Percentiles rank a stretch among this genome's conserved stretches.
These are phyloP conservation scores for Boletus pseudopeckii DNA, from an alignment of 768 basidiomycete genomes.

Conservation along the genomic window DNA sequence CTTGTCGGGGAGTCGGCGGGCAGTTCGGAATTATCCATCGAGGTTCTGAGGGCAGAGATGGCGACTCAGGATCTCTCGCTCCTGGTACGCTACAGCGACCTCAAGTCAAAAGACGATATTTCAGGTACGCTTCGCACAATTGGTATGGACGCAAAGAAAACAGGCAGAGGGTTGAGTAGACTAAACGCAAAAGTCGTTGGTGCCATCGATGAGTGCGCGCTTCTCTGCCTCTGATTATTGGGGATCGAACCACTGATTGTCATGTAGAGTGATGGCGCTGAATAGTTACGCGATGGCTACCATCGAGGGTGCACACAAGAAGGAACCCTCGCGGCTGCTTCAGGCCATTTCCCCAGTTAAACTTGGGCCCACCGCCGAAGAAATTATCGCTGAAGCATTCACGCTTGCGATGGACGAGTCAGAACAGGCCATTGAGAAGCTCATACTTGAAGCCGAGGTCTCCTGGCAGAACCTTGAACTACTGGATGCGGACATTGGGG, in stretches of 20 bases:
- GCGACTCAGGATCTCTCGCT: slow-evolving; percentile 66
- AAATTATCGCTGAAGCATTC: slow-evolving; percentile 54
- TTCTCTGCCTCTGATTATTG: background rate
- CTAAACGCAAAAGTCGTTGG: slow-evolving; percentile 67
- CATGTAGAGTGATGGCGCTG: slow-evolving; percentile 61
- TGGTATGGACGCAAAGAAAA: slow-evolving; percentile 56
- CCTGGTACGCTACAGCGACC: slow-evolving; percentile 58
- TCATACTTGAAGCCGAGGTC: slow-evolving; percentile 65
- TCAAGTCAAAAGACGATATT: slow-evolving; percentile 57
- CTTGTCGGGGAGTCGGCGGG: slow-evolving; percentile 58
- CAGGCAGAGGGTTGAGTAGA: slow-evolving; percentile 57
- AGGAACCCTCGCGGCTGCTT: slow-evolving; percentile 30
- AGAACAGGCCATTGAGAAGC: slow-evolving; percentile 46
- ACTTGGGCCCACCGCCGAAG: slow-evolving; percentile 33
- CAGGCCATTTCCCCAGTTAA: slow-evolving; percentile 41
- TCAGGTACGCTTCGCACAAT: slow-evolving; percentile 52
- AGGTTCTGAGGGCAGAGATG: slow-evolving; percentile 76
- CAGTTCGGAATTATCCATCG: slow-evolving; percentile 56
- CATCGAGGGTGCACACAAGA: slow-evolving; percentile 41
- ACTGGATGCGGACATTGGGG: slow-evolving; percentile 57
- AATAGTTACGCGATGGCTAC: slow-evolving; percentile 66
- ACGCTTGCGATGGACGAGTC: slow-evolving; percentile 60
- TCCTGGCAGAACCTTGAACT: slow-evolving; percentile 53
- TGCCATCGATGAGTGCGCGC: slow-evolving; percentile 65
- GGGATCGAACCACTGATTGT: slow-evolving; percentile 1